A percentile compares a stretch with the other conserved stretches of the same genome.
Evolutionary conservation across 1,284 basidiomycete species (phyloP).

Genomic region (Ceratobasidium papillatum): DNA sequence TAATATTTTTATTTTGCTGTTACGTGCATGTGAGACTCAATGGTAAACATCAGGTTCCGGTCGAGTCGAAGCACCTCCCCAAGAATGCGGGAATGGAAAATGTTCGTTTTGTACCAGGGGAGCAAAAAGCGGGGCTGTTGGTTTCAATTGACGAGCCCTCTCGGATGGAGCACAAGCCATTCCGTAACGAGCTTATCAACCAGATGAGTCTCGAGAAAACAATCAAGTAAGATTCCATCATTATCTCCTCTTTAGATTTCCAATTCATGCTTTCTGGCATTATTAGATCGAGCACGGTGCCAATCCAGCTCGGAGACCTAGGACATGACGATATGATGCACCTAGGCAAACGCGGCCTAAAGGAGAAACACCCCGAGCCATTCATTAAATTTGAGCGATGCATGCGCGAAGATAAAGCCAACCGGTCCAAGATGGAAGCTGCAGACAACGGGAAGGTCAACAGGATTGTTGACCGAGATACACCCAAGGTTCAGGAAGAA

Average conservation of each 20-base stretch:
- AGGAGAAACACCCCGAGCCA: neutral
- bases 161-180: neutral
- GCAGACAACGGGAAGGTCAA: neutral
- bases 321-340: neutral
- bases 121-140: constrained; percentile 25
- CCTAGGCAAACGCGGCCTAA: constrained; percentile 6
- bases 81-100: neutral
- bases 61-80: constrained; percentile 17
- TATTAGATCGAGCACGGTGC: constrained; percentile 8
- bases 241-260: neutral
- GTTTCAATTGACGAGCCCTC: constrained; percentile 1
- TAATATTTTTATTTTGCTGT: neutral
- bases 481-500: constrained; percentile 6
- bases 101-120: constrained; percentile 21
- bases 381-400: neutral
- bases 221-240: constrained; percentile 3
- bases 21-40: neutral
- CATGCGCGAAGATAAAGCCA: neutral
- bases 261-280: neutral
- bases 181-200: constrained; percentile 2
- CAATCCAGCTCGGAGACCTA: constrained; percentile 19
- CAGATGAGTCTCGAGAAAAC: constrained; percentile 23
- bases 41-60: neutral
- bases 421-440: neutral
- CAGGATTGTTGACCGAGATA: neutral